Evolutionary conservation across 352 stramenopile genomes (phyloP).

Genomic region (Phytophthora foliorum): DNA sequence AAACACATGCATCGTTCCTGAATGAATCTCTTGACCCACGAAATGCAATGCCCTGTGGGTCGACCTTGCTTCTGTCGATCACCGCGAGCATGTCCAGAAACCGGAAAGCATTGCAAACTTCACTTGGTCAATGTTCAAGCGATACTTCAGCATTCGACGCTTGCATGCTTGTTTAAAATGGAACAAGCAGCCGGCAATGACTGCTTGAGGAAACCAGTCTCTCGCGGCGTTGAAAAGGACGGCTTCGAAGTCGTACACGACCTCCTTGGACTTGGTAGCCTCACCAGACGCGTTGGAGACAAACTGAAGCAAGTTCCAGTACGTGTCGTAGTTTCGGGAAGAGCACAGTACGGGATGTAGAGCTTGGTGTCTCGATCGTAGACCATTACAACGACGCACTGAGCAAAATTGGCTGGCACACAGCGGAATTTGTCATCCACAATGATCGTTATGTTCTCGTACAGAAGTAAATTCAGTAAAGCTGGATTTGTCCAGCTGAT

Average conservation of each 20-base stretch:
- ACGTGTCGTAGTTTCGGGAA: conserved; percentile 8
- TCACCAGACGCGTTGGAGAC: conserved; percentile 7
- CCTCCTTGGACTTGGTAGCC: conserved; percentile 1
- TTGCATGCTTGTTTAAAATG: conserved; percentile 15
- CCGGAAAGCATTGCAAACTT: no score
- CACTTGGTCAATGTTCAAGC: no score
- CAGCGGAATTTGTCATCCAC: conserved; percentile 1
- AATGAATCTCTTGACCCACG: no score
- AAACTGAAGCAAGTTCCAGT: conserved; percentile 17
- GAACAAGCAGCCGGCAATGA: conserved; percentile 8
- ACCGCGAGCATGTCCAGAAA: no score
- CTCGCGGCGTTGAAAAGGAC: conserved; percentile 6
- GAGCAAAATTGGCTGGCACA: conserved; percentile 3
- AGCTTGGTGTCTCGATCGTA: conserved; percentile 12
- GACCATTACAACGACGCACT: conserved; percentile 20
- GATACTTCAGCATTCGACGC: conserved; percentile 16
- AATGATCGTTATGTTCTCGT: conserved; percentile 16
- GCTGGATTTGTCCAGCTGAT: conserved; percentile 12
- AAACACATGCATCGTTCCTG: no score
- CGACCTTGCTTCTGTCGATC: no score
- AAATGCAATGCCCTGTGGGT: no score
- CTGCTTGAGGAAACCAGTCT: conserved; percentile 7
- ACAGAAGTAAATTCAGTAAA: conserved; percentile 5
- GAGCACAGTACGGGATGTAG: conserved; percentile 2
- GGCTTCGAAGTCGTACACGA: conserved; percentile 8